A percentile compares a stretch with the other conserved stretches of the same genome.
These are phyloP conservation scores for Ceratocystis lukuohia DNA, from an alignment of 2,329 filamentous ascomycete genomes.

Conservation along the genomic window DNA sequence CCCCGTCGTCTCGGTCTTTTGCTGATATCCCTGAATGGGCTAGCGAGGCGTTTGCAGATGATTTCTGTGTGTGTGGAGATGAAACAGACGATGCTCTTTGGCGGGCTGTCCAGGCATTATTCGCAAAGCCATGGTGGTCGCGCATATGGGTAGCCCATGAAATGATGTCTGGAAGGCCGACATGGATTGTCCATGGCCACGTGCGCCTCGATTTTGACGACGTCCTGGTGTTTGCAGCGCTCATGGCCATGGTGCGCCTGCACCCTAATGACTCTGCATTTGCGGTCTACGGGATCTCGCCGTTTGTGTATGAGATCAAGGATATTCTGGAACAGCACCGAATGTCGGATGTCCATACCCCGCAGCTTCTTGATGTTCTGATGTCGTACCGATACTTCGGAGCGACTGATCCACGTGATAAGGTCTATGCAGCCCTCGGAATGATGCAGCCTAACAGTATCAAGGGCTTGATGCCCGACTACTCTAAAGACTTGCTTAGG, in stretches of 20 bases:
- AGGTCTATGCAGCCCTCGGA: slow-evolving; percentile 23
- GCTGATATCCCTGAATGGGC: slow-evolving; percentile 18
- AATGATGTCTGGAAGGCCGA: slow-evolving; percentile 16
- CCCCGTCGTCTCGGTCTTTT: slow-evolving; percentile 8
- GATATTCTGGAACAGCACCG: slow-evolving; percentile 16
- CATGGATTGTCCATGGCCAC: slow-evolving; percentile 19
- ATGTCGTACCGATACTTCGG: slow-evolving; percentile 20
- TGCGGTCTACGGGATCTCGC: slow-evolving; percentile 14
- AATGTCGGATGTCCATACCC: slow-evolving; percentile 6
- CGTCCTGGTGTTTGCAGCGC: slow-evolving; percentile 18
- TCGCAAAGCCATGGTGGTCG: slow-evolving; percentile 20
- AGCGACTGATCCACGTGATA: slow-evolving; percentile 23
- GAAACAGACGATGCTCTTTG: slow-evolving; percentile 16
- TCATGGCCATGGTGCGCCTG: slow-evolving; percentile 19
- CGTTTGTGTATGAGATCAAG: slow-evolving; percentile 19
- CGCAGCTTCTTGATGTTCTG: slow-evolving; percentile 18
- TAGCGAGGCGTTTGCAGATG: slow-evolving; percentile 16
- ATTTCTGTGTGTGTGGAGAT: slow-evolving; percentile 20
- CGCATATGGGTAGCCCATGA: slow-evolving; percentile 20
- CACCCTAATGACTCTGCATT: slow-evolving; percentile 20
- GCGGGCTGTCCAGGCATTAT: slow-evolving; percentile 19
- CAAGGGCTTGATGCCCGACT: slow-evolving; percentile 22
- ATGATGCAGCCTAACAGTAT: slow-evolving; percentile 22
- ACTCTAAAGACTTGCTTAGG: slow-evolving; percentile 22
- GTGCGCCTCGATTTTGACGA: slow-evolving; percentile 16